phyloP scores from a whole-genome alignment of 179 eudicot genomes.

The Carnegiea gigantea region DNA sequence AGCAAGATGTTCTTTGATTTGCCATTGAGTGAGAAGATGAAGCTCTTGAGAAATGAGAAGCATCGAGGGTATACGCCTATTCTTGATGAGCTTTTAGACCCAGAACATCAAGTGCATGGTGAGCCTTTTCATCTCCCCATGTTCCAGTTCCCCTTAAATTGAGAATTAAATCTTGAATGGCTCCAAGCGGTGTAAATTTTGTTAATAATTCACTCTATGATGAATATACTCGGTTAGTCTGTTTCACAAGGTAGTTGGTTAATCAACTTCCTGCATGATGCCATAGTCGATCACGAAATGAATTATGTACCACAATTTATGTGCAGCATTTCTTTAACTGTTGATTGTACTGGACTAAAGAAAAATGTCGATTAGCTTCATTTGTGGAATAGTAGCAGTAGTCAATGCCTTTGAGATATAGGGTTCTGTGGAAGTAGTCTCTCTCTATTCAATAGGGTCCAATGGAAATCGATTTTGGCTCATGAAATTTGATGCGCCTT shows the following conservation, averaged over 20 bases:
- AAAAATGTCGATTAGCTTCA: no score
- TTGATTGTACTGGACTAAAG: no score
- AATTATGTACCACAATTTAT: no score
- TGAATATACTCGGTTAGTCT: background rate
- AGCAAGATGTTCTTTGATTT: conserved; percentile 72
- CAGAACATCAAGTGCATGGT: conserved; percentile 76
- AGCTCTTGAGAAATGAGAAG: conserved; percentile 75
- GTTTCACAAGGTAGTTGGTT: background rate
- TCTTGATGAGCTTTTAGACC: conserved; percentile 82
- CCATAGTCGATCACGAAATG: no score
- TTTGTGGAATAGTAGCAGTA: no score
- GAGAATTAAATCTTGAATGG: background rate
- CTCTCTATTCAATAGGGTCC: no score
- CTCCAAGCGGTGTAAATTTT: background rate
- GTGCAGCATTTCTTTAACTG: no score
- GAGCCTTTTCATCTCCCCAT: conserved; percentile 16
- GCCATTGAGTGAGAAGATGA: conserved; percentile 81
- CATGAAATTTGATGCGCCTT: no score
- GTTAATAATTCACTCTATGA: background rate
- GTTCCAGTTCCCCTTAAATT: background rate
- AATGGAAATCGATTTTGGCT: no score
- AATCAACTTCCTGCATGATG: no score
- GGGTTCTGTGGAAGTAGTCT: no score
- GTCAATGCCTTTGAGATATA: no score
- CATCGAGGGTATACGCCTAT: conserved; percentile 85